Evolutionary conservation across 2,329 filamentous ascomycete genomes (phyloP).

Genomic region (Coniochaeta sp.): DNA sequence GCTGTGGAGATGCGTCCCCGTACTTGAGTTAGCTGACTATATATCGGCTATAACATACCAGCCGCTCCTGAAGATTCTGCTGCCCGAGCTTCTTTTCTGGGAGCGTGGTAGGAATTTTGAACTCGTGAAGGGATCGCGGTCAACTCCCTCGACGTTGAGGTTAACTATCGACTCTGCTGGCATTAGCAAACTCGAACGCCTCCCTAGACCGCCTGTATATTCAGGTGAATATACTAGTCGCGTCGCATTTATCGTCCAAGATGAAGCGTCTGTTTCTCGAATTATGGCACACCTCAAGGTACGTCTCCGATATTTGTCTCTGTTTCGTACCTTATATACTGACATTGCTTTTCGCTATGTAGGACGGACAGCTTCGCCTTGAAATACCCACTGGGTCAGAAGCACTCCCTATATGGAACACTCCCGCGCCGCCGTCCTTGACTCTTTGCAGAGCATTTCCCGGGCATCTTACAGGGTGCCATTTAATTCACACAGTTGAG

Average conservation of each 20-base stretch:
- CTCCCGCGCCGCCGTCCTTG: constrained; percentile 5
- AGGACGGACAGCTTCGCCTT: neutral
- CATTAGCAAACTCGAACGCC: neutral
- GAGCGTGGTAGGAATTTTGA: neutral
- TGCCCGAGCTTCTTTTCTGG: neutral
- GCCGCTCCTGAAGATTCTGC: neutral
- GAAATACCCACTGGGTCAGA: neutral
- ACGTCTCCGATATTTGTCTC: neutral
- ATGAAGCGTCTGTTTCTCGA: neutral
- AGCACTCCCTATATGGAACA: constrained; percentile 3
- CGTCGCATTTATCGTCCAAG: constrained; percentile 1
- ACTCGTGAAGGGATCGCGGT: neutral
- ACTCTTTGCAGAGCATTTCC: constrained; percentile 2
- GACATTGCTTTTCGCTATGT: neutral
- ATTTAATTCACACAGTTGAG: neutral
- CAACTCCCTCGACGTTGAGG: neutral
- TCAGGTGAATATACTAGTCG: neutral
- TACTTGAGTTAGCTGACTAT: neutral
- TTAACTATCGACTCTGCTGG: neutral
- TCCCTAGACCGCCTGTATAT: neutral
- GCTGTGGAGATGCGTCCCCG: neutral
- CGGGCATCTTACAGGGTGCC: neutral
- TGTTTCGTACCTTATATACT: neutral
- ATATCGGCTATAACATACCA: neutral
- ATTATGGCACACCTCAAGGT: neutral